Evolutionary conservation across 2,329 filamentous ascomycete species (phyloP).

Genomic region (Fusarium subtropicale): DNA sequence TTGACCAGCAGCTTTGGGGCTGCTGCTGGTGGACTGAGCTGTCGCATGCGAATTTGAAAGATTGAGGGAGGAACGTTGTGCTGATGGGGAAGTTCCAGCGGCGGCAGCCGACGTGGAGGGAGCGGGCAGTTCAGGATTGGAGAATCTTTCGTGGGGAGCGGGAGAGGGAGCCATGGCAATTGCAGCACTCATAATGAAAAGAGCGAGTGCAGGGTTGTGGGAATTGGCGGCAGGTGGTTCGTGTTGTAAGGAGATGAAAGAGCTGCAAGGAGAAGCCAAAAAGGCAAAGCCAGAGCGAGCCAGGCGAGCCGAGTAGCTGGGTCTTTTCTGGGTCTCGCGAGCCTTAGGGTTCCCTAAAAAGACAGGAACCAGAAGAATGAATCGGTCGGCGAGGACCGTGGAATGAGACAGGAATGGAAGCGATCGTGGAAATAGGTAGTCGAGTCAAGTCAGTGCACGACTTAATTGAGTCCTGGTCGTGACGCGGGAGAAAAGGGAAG

Average conservation of each 20-base stretch:
- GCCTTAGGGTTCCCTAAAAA: constrained; percentile 26
- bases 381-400: constrained; percentile 35
- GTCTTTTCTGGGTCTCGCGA: constrained; percentile 42
- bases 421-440: constrained; percentile 22
- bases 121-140: constrained; percentile 64
- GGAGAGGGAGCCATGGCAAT: constrained; percentile 76
- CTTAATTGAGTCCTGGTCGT: constrained; percentile 19
- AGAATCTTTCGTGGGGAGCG: constrained; percentile 72
- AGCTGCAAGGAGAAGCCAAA: constrained; percentile 37
- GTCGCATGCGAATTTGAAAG: constrained; percentile 56
- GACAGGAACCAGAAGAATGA: constrained; percentile 13
- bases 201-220: constrained; percentile 33
- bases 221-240: constrained; percentile 33
- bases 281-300: constrained; percentile 32
- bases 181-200: constrained; percentile 71
- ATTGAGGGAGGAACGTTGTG: constrained; percentile 56
- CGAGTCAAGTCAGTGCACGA: constrained; percentile 33
- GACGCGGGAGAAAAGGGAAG: constrained; percentile 14
- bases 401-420: constrained; percentile 42
- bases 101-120: constrained; percentile 51
- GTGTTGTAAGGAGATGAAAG: constrained; percentile 33
- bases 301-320: constrained; percentile 37
- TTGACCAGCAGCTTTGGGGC: constrained; percentile 59
- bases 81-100: constrained; percentile 56
- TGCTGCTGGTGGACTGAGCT: constrained; percentile 64